Conservation (phyloP, 2,329 filamentous ascomycete species). For the Talaromyces piceae region DNA sequence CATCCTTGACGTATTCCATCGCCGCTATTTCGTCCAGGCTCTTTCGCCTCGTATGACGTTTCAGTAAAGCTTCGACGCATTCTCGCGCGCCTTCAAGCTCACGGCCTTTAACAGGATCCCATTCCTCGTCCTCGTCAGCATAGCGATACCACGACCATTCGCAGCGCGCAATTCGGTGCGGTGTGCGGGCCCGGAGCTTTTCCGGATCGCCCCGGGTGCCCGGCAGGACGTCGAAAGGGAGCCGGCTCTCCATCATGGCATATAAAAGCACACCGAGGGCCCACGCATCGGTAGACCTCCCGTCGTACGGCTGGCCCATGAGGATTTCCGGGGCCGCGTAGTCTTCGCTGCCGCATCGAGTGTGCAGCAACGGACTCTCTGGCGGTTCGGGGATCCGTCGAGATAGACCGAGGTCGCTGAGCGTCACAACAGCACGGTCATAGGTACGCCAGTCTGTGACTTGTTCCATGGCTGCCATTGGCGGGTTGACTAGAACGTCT, state of each 20-base stretch:
- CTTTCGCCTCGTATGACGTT: slow-evolving; percentile 73
- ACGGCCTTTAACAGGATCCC: slow-evolving; percentile 61
- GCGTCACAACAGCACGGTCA: slow-evolving; percentile 73
- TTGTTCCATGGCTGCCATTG: slow-evolving; percentile 58
- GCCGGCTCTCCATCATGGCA: slow-evolving; percentile 80
- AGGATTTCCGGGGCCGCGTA: slow-evolving; percentile 96
- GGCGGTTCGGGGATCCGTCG: slow-evolving; percentile 65
- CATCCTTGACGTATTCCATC: slow-evolving; percentile 67
- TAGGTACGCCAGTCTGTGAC: slow-evolving; percentile 65
- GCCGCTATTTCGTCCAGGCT: slow-evolving; percentile 64
- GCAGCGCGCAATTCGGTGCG: slow-evolving; percentile 87
- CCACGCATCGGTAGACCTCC: slow-evolving; percentile 87
- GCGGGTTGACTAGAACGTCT: slow-evolving; percentile 90
- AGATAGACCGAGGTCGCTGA: slow-evolving; percentile 87
- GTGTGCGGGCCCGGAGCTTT: slow-evolving; percentile 71
- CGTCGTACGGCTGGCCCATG: slow-evolving; percentile 90
- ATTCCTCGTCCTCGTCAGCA: slow-evolving; percentile 76
- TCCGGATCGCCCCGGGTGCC: slow-evolving; percentile 64
- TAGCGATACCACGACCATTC: slow-evolving; percentile 95
- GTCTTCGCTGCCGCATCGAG: slow-evolving; percentile 90
- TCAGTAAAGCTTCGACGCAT: slow-evolving; percentile 77
- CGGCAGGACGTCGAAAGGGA: slow-evolving; percentile 87
- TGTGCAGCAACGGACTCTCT: slow-evolving; percentile 81
- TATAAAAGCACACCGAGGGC: slow-evolving; percentile 89
- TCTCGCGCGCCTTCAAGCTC: slow-evolving; percentile 68